Percentiles rank a stretch among this genome's conserved stretches.
Evolutionary conservation across 768 basidiomycete genomes (phyloP).

Genomic region (Leucosporidium creatinivorum): DNA sequence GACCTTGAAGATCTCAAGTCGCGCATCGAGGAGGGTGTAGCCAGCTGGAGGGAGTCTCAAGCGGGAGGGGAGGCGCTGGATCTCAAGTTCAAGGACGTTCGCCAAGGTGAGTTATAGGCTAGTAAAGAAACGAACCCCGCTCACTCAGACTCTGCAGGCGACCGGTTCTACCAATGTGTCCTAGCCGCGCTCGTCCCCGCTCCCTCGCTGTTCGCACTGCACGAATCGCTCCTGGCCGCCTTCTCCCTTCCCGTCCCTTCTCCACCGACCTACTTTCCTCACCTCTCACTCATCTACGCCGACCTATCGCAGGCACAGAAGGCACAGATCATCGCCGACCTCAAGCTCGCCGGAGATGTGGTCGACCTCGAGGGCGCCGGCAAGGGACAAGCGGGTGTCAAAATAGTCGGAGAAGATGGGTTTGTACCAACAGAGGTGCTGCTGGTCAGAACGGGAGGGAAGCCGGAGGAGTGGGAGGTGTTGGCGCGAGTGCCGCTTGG

Average conservation of each 20-base stretch:
- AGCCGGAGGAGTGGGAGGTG: slow-evolving; percentile 5
- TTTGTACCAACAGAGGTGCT: neutral
- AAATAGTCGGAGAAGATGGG: neutral
- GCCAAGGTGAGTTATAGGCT: neutral
- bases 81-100: slow-evolving; percentile 3
- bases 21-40: neutral
- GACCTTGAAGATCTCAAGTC: neutral
- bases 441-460: neutral
- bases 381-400: neutral
- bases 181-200: slow-evolving; percentile 4
- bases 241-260: slow-evolving; percentile 7
- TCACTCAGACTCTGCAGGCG: neutral
- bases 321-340: neutral
- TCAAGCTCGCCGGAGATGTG: neutral
- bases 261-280: slow-evolving; percentile 9
- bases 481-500: neutral
- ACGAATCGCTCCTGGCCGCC: neutral
- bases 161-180: slow-evolving; percentile 12
- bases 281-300: slow-evolving; percentile 17
- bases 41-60: neutral
- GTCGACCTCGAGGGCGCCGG: neutral
- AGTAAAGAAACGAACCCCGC: neutral
- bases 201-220: neutral
- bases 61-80: too few relatives aligned
- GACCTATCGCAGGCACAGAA: neutral